phyloP scores from a whole-genome alignment of 768 basidiomycete species.

The Bullera alba region DNA sequence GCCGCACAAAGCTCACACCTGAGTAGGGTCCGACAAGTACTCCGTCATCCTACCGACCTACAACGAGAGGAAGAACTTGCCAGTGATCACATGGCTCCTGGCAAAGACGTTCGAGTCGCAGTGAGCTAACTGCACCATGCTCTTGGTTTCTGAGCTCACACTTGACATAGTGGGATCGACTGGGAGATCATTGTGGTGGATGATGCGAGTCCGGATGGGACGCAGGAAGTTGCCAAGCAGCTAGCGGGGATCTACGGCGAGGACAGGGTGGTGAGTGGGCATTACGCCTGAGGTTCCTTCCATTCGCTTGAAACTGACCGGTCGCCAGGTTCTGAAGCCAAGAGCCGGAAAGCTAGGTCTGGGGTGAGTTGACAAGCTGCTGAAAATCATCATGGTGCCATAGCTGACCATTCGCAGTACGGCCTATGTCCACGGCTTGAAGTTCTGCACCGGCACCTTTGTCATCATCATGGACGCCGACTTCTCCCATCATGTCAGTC shows the following conservation, averaged over 20 bases:
- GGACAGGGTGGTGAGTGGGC: conserved; percentile 63
- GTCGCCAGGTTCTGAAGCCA: conserved; percentile 64
- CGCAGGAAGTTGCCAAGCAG: conserved; percentile 77
- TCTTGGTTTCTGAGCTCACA: background rate
- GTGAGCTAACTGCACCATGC: conserved; percentile 49
- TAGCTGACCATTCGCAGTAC: conserved; percentile 53
- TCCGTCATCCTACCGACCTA: conserved; percentile 90
- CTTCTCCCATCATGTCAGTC: conserved; percentile 82
- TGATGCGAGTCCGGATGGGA: conserved; percentile 87
- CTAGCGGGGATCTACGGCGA: conserved; percentile 73
- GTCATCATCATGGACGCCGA: conserved; percentile 97
- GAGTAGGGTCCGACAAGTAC: conserved; percentile 55
- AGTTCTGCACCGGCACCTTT: conserved; percentile 83
- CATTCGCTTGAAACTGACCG: conserved; percentile 1
- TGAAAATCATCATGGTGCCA: background rate
- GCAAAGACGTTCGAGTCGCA: conserved; percentile 68
- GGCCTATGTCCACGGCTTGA: conserved; percentile 84
- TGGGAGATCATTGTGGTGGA: conserved; percentile 91
- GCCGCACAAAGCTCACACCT: background rate
- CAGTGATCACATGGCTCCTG: conserved; percentile 78
- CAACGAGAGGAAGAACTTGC: conserved; percentile 86
- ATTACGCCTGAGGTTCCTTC: conserved; percentile 6
- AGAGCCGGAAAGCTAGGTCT: conserved; percentile 85
- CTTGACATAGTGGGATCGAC: conserved; percentile 54
- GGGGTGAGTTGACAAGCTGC: conserved; percentile 56